Percentiles rank a stretch among this genome's conserved stretches.
phyloP scores from a whole-genome alignment of 2,329 filamentous ascomycete genomes.

The Tolypocladium pustulatum region DNA sequence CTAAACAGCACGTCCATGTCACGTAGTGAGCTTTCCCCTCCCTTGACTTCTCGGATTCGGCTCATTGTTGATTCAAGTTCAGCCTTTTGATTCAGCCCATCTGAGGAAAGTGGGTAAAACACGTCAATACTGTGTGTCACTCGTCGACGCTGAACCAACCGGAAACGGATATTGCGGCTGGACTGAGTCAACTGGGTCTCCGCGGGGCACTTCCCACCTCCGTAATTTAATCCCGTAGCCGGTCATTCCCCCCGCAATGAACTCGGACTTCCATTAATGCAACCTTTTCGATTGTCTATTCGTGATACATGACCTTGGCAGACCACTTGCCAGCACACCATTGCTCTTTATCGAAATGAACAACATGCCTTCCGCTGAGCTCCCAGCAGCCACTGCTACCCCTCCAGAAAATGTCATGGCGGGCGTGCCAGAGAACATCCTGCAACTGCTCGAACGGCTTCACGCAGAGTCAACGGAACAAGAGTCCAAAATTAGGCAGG shows the following conservation, averaged over 20 bases:
- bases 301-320: not conserved
- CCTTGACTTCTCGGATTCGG: not conserved
- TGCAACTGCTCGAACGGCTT: conserved; percentile 5
- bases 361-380: not conserved
- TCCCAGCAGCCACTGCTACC: not conserved
- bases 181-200: not conserved
- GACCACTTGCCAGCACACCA: too few relatives aligned
- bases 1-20: too few relatives aligned
- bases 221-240: not conserved
- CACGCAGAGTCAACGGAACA: conserved; percentile 6
- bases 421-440: conserved; percentile 3
- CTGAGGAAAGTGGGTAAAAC: not conserved
- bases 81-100: too few relatives aligned
- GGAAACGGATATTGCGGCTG: not conserved
- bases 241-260: not conserved
- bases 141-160: not conserved
- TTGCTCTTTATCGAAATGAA: not conserved
- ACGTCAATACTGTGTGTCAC: not conserved
- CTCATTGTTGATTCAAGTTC: too few relatives aligned
- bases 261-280: not conserved
- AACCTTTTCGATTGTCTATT: too few relatives aligned
- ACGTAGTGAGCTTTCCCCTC: not conserved
- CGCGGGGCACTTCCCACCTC: not conserved
- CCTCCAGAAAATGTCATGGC: conserved; percentile 2
- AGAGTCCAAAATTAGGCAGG: conserved; percentile 2